Evolutionary conservation across 129 eudicot species (phyloP).

Genomic region (Gnaphalium uliginosum): DNA sequence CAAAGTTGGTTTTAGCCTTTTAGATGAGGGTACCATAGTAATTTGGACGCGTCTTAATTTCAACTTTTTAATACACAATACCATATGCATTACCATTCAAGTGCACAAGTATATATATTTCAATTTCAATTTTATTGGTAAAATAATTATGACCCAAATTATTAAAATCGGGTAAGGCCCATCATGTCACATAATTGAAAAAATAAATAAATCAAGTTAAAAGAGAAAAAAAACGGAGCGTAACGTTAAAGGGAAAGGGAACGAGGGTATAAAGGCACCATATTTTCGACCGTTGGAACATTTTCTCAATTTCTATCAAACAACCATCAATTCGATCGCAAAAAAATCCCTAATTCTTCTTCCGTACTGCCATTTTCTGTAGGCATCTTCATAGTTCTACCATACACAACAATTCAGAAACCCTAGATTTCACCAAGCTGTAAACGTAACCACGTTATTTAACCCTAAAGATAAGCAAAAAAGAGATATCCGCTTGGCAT

Average conservation of each 20-base stretch:
- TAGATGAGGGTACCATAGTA: no score
- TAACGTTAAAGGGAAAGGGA: conserved; percentile 5
- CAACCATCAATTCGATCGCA: background rate
- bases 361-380: background rate
- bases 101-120: no score
- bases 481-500: conserved; percentile 26
- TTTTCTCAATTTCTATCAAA: conserved; percentile 16
- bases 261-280: conserved; percentile 8
- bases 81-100: no score
- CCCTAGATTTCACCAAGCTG: conserved; percentile 1
- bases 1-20: no score
- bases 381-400: background rate
- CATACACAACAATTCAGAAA: background rate
- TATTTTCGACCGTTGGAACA: conserved; percentile 36
- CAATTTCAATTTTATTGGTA: no score
- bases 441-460: background rate
- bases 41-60: no score
- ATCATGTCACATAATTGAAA: no score
- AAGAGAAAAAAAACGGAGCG: background rate
- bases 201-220: no score
- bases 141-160: no score
- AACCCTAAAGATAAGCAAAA: conserved; percentile 4
- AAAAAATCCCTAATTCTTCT: conserved; percentile 30
- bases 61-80: no score
- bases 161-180: no score